Conservation (phyloP, 1,139 yeast genomes). For the Yamadazyma diddensiae region DNA sequence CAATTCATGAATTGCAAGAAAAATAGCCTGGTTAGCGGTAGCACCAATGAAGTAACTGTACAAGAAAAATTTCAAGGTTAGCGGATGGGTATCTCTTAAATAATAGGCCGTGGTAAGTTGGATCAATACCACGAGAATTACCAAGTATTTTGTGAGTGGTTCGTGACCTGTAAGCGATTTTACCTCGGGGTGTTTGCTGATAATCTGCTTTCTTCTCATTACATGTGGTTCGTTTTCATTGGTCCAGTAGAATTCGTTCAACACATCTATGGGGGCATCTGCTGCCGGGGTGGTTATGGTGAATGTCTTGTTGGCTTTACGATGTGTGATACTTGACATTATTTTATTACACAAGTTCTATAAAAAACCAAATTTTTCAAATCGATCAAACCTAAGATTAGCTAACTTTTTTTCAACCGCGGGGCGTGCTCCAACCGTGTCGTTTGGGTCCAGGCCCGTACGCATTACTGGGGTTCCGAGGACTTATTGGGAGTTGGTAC, state of each 20-base stretch:
- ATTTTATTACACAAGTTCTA: slow-evolving; percentile 3
- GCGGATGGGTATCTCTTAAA: slow-evolving; percentile 54
- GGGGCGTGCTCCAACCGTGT: no score
- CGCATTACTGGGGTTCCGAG: no score
- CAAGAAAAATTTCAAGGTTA: slow-evolving; percentile 53
- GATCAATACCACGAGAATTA: slow-evolving; percentile 56
- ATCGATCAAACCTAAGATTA: slow-evolving; percentile 10
- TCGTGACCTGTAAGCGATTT: slow-evolving; percentile 82
- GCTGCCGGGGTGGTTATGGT: slow-evolving; percentile 43
- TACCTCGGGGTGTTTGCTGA: slow-evolving; percentile 76
- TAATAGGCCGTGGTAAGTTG: slow-evolving; percentile 64
- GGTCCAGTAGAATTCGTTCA: slow-evolving; percentile 79
- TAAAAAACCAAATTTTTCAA: no score
- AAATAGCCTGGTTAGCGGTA: slow-evolving; percentile 78
- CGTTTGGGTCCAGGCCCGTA: no score
- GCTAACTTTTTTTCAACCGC: no score
- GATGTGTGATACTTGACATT: slow-evolving; percentile 29
- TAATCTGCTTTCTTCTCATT: slow-evolving; percentile 65
- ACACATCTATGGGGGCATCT: slow-evolving; percentile 37
- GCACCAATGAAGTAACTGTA: slow-evolving; percentile 82
- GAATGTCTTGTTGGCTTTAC: slow-evolving; percentile 32
- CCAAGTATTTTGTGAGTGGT: slow-evolving; percentile 78
- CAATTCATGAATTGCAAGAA: slow-evolving; percentile 84
- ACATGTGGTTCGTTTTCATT: slow-evolving; percentile 80
- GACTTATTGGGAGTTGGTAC: no score